Percentiles rank a stretch among this genome's conserved stretches.
phyloP scores from a whole-genome alignment of 768 basidiomycete genomes.

The Jaapia argillacea region DNA sequence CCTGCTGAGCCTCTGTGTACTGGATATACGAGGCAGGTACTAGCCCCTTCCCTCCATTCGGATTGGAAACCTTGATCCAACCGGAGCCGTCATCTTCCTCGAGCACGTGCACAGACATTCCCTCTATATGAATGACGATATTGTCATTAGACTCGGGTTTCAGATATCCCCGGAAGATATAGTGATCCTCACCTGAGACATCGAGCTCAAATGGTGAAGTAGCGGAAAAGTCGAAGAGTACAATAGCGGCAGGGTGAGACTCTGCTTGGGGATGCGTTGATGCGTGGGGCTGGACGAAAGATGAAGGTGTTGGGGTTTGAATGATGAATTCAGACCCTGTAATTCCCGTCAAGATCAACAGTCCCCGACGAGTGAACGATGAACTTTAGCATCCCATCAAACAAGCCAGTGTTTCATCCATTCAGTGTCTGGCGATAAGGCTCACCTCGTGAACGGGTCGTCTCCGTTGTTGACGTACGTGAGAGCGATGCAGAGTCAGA shows the following conservation, averaged over 20 bases:
- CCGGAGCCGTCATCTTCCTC: constrained; percentile 83
- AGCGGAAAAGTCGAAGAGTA: constrained; percentile 66
- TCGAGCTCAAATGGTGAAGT: constrained; percentile 72
- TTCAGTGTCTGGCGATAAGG: too few relatives aligned
- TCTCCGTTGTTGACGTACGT: background rate
- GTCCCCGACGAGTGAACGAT: too few relatives aligned
- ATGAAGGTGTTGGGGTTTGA: constrained; percentile 39
- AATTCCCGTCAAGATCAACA: too few relatives aligned
- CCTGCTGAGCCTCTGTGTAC: too few relatives aligned
- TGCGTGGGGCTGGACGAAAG: constrained; percentile 36
- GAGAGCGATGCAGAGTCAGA: background rate
- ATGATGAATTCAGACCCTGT: too few relatives aligned
- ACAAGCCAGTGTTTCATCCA: too few relatives aligned
- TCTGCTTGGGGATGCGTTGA: constrained; percentile 32
- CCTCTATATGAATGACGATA: constrained; percentile 33
- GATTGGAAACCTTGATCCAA: constrained; percentile 69
- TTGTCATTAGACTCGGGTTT: background rate
- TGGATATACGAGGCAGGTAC: constrained; percentile 80
- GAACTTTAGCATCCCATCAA: too few relatives aligned
- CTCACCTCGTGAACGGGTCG: constrained; percentile 10
- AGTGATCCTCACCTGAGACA: constrained; percentile 39
- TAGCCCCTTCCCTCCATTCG: constrained; percentile 52
- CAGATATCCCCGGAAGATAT: background rate
- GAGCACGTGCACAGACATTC: constrained; percentile 48
- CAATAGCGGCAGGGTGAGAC: constrained; percentile 40